phyloP scores from a whole-genome alignment of 1,284 basidiomycete genomes.

The Ustilago sp. region DNA sequence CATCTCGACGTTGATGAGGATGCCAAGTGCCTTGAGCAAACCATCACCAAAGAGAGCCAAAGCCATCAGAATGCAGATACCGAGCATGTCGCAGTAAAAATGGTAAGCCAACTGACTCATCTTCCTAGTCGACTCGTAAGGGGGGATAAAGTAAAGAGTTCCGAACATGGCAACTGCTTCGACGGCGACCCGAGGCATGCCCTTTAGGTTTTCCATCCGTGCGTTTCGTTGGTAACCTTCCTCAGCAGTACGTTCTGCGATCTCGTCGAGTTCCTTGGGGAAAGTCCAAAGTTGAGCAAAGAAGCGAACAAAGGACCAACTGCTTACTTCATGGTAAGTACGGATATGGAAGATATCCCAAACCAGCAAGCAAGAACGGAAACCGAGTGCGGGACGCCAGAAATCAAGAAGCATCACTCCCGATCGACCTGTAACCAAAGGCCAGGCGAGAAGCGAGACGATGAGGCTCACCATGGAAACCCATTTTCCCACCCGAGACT shows the following conservation, averaged over 20 bases:
- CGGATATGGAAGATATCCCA: constrained; percentile 68
- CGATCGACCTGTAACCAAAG: constrained; percentile 52
- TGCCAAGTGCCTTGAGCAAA: constrained; percentile 59
- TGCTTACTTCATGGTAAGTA: constrained; percentile 55
- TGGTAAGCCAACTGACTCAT: constrained; percentile 63
- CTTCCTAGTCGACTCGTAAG: constrained; percentile 51
- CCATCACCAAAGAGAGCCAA: constrained; percentile 63
- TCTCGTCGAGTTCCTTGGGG: constrained; percentile 61
- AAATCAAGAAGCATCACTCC: constrained; percentile 66
- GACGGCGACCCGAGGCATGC: constrained; percentile 56
- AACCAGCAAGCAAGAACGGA: constrained; percentile 62
- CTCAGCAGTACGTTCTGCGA: constrained; percentile 52
- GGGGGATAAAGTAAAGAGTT: constrained; percentile 63
- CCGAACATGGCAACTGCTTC: constrained; percentile 51
- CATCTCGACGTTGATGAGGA: constrained; percentile 65
- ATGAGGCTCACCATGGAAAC: constrained; percentile 53
- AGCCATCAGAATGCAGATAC: constrained; percentile 60
- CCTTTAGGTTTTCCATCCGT: constrained; percentile 57
- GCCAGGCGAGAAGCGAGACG: constrained; percentile 56
- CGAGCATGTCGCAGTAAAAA: constrained; percentile 59
- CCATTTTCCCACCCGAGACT: constrained; percentile 47
- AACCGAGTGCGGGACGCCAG: constrained; percentile 65
- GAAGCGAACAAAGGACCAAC: constrained; percentile 57
- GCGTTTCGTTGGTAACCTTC: constrained; percentile 57
- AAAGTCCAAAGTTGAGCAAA: constrained; percentile 68